Conservation (phyloP, 2,329 filamentous ascomycete genomes). For the Trichoderma citrinoviride region DNA sequence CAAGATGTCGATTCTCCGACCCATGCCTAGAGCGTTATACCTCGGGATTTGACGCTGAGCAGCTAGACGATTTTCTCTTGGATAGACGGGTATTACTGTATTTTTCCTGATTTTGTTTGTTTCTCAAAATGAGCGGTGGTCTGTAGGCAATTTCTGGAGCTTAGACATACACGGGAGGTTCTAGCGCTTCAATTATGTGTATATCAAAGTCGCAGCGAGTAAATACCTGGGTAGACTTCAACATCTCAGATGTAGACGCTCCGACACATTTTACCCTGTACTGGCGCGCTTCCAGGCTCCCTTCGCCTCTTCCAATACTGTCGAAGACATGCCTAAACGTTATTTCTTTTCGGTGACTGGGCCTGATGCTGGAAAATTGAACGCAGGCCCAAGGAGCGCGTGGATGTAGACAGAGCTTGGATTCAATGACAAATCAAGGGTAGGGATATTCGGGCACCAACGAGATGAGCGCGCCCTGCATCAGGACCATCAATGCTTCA, state of each 20-base stretch:
- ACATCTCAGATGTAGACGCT: neutral
- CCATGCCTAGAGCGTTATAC: neutral
- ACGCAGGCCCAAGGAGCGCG: too few species aligned
- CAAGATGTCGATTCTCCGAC: neutral
- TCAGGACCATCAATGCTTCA: too few species aligned
- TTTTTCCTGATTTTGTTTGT: neutral
- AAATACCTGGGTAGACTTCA: neutral
- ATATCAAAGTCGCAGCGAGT: neutral
- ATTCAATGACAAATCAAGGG: too few species aligned
- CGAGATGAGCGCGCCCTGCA: too few species aligned
- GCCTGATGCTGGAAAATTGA: neutral
- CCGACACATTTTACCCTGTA: neutral
- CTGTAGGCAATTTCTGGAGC: neutral
- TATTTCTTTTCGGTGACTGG: neutral
- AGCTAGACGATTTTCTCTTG: slow-evolving; percentile 11
- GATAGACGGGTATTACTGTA: slow-evolving; percentile 9
- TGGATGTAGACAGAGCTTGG: too few species aligned
- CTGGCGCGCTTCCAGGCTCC: neutral
- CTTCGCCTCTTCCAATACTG: neutral
- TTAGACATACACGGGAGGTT: neutral
- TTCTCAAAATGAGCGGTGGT: neutral
- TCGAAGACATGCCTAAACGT: neutral
- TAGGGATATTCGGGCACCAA: accelerated
- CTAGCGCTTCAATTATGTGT: neutral
- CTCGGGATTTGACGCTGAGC: neutral